Evolutionary conservation across 768 basidiomycete species (phyloP), one percentile per base, ranked within the genome.

Genomic region (Scleroderma bovista): DNA sequence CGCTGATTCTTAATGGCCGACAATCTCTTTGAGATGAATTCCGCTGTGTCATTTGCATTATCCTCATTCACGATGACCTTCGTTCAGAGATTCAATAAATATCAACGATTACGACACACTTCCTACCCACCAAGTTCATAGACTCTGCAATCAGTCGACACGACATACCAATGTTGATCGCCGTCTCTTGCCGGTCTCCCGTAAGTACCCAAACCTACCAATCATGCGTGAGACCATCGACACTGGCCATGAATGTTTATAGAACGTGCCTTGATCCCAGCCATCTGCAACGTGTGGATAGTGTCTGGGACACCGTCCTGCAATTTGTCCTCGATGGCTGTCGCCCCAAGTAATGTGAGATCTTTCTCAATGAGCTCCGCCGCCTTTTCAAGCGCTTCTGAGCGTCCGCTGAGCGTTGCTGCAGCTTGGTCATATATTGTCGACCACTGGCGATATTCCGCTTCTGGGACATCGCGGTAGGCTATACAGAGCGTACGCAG

Each of bases 251-350:
- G 23, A 12, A 2, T 29, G 38, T 12, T 26, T 37, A 39, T 7
- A 9, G 26, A 10, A 54, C 60, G 24, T 20, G 81, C 88, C 79
- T 98, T 99, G 70, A 99, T 96, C 3, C 96, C 96, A 33, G 96
- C 96, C 80, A 90, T 91, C 60, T 99, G 96, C 41, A 99, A 68
- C 0, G 94, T 97, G 64, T 98, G 94, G 44, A 98, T 99, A 6
- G 96, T 85, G 60, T 99, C 96, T 0, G 96, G 96, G 3, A 99
- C 96, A 36, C 96, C 96, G 46, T 99, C 96, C 64, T 99, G 96
- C 13, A 99, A 73, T 68, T 96, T 98, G 67, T 99, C 96, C 66
- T 99, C 96, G 60, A 99, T 93, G 16, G 96, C 96, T 2, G 96
- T 98, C 22, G 96, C 96, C 3, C 96, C 96, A 16, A 99, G 77